Conservation (phyloP, 2,329 filamentous ascomycete genomes). For the Cladophialophora immunda region DNA sequence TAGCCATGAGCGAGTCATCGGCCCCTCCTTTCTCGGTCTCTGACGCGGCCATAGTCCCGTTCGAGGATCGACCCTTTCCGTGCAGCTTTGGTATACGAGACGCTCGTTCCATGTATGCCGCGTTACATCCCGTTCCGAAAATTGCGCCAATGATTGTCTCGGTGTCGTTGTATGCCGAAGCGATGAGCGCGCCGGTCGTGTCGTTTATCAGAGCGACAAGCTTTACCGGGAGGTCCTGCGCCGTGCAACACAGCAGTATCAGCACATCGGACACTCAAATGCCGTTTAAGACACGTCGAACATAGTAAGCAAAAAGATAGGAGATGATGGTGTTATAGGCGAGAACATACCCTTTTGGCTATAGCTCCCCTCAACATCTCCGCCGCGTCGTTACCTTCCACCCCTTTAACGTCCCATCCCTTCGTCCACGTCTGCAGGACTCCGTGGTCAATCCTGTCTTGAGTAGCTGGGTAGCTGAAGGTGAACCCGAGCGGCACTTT, state of each 20-base stretch:
- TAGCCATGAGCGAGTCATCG: slow-evolving; percentile 73
- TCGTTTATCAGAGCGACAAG: slow-evolving; percentile 92
- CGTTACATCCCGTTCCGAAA: slow-evolving; percentile 94
- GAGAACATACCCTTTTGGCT: slow-evolving; percentile 66
- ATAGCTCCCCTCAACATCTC: slow-evolving; percentile 81
- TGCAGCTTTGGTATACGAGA: slow-evolving; percentile 87
- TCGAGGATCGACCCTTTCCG: slow-evolving; percentile 48
- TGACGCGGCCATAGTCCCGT: slow-evolving; percentile 65
- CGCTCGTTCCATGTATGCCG: slow-evolving; percentile 84
- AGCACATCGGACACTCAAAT: not conserved
- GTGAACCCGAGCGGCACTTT: slow-evolving; percentile 86
- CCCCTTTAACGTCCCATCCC: slow-evolving; percentile 91
- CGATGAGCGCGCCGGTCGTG: slow-evolving; percentile 91
- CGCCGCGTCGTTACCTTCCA: slow-evolving; percentile 85
- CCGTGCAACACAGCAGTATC: not conserved
- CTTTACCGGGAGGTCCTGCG: slow-evolving; percentile 71
- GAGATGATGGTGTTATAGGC: not conserved
- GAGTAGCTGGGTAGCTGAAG: slow-evolving; percentile 92
- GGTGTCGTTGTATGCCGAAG: slow-evolving; percentile 86
- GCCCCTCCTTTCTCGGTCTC: slow-evolving; percentile 64
- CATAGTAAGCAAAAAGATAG: not conserved
- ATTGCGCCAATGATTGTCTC: slow-evolving; percentile 92
- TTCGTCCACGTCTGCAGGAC: slow-evolving; percentile 96
- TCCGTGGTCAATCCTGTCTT: slow-evolving; percentile 92
- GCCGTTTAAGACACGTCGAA: not conserved